These are phyloP conservation scores for Cerrena zonata DNA, from an alignment of 1,284 basidiomycete species.

Conservation along the genomic window DNA sequence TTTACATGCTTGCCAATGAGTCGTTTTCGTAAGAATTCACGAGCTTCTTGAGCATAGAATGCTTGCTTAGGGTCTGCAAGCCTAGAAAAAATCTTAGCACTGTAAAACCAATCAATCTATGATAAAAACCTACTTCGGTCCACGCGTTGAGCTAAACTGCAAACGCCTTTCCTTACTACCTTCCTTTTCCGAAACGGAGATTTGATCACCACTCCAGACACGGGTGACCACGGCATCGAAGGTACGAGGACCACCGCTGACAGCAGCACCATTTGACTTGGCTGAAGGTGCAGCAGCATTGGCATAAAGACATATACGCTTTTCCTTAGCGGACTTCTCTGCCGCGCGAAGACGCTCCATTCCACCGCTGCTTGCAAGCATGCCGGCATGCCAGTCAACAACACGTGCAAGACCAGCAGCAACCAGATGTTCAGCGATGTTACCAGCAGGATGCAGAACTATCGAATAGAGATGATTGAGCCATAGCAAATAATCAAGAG, in stretches of 20 bases:
- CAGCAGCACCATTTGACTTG: constrained; percentile 40
- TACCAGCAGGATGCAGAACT: constrained; percentile 89
- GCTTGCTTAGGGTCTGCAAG: constrained; percentile 83
- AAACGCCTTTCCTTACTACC: constrained; percentile 74
- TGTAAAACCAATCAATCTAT: constrained; percentile 3
- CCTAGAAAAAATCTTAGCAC: constrained; percentile 33
- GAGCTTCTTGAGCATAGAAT: constrained; percentile 85
- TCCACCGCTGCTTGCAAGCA: constrained; percentile 74
- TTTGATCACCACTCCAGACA: constrained; percentile 89
- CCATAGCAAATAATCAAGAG: not conserved
- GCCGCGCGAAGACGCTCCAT: constrained; percentile 84
- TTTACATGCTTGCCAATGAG: constrained; percentile 87
- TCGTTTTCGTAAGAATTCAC: constrained; percentile 85
- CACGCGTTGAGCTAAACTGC: constrained; percentile 85
- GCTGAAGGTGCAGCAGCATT: constrained; percentile 37
- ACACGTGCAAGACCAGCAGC: constrained; percentile 83
- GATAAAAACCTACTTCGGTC: constrained; percentile 59
- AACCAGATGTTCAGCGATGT: constrained; percentile 88
- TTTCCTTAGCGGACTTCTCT: constrained; percentile 83
- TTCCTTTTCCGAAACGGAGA: constrained; percentile 76
- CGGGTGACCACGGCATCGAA: constrained; percentile 85
- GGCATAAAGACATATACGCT: constrained; percentile 75
- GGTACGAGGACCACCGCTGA: constrained; percentile 41
- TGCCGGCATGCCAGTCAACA: constrained; percentile 96
- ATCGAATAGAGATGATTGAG: constrained; percentile 6